Base-by-base conservation (phyloP, 345 rosid genomes). In the Lepidium sativum region DNA sequence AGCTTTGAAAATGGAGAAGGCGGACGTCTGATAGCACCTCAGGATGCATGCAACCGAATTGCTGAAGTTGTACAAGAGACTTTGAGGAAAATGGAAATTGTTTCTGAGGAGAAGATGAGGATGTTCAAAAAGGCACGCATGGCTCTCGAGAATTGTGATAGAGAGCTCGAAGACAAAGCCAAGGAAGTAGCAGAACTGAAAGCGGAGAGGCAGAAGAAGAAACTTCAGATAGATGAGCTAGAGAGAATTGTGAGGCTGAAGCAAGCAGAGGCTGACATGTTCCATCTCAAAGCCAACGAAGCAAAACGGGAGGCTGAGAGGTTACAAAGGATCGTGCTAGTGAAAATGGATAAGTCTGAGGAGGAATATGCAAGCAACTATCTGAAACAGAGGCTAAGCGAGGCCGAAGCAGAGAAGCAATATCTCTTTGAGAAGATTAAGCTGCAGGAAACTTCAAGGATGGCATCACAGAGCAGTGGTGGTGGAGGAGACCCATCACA, bases 211-310 rank as follows among this genome's bases (percentile, higher is more conserved):
- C 89, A 86, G 60, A 83, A 79, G 72, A 87, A 82, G 85, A 90
- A 88, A 77, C 54, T 65, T 23, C 96, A 94, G 72, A 72, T 94
- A 54, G 99, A 94, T 38, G 97, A 94, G 77, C 83, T 88, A 2
- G 97, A 94, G 76, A 85, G 78, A 70, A 90, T 94, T 10, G 92
- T 88, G 73, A 86, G 99, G 75, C 95, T 90, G 15, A 94, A 90
- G 71, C 88, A 83, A 73, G 97, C 96, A 3, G 99, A 90, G 75
- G 97, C 99, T 3, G 96, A 94, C 53, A 94, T 94, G 99, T 94
- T 88, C 82, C 97, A 94, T 79, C 83, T 83, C 13, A 90, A 90
- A 76, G 99, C 99, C 54, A 82, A 82, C 51, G 97, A 86, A 70
- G 98, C 98, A 17, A 92, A 87, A 69, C 84, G 86, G 44, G 97